Evolutionary conservation across 805 yeast species (phyloP).

Genomic region (Zygoascus ofunaensis): DNA sequence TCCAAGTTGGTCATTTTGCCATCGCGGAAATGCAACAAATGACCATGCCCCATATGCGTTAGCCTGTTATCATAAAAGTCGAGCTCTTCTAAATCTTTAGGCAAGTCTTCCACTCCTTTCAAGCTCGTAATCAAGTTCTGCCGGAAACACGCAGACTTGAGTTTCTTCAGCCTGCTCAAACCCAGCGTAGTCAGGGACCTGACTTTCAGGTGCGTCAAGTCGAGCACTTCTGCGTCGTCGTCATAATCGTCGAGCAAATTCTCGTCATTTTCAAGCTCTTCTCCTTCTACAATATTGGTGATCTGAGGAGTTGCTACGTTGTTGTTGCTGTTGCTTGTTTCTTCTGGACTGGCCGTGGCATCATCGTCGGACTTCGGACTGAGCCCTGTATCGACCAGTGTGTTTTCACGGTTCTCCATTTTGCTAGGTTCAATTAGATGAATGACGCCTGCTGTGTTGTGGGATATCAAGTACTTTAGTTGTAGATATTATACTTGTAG

Average conservation of each 20-base stretch:
- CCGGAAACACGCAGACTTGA: constrained; percentile 62
- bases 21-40: constrained; percentile 43
- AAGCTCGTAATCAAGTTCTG: constrained; percentile 76
- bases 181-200: constrained; percentile 52
- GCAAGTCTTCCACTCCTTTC: constrained; percentile 54
- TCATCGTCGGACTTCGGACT: neutral
- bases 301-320: constrained; percentile 1
- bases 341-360: no score
- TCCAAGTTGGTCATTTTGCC: constrained; percentile 54
- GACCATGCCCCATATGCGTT: constrained; percentile 72
- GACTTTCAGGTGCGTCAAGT: constrained; percentile 63
- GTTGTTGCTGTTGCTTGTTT: no score
- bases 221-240: constrained; percentile 49
- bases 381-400: neutral
- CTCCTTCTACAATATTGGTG: constrained; percentile 27
- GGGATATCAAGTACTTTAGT: no score
- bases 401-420: no score
- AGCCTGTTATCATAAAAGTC: constrained; percentile 91
- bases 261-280: constrained; percentile 58
- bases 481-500: no score
- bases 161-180: constrained; percentile 44
- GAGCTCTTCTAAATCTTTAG: constrained; percentile 55
- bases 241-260: constrained; percentile 30
- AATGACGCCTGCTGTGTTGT: no score
- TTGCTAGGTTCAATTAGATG: no score